Evolutionary conservation across 2,329 filamentous ascomycete genomes (phyloP).

Genomic region (Hypoxylon sp.): DNA sequence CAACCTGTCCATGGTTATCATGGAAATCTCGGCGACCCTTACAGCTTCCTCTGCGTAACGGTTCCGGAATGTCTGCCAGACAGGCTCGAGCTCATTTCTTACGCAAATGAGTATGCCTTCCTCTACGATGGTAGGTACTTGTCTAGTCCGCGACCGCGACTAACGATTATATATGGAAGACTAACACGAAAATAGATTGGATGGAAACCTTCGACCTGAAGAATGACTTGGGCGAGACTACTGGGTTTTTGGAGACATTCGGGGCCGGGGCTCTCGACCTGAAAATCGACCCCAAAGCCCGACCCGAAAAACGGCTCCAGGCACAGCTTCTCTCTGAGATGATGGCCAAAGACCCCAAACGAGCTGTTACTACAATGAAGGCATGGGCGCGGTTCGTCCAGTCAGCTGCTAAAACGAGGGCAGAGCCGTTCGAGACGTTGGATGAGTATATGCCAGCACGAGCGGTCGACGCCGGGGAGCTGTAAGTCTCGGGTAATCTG

Average conservation of each 20-base stretch:
- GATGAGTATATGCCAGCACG: conserved; percentile 18
- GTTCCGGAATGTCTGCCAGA: conserved; percentile 57
- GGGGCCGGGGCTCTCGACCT: conserved; percentile 11
- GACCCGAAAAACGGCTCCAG: conserved; percentile 12
- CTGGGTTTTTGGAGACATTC: conserved; percentile 11
- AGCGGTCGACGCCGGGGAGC: conserved; percentile 13
- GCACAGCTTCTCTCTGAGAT: conserved; percentile 14
- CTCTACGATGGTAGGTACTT: conserved; percentile 55
- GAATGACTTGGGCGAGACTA: conserved; percentile 22
- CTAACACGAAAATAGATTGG: conserved; percentile 28
- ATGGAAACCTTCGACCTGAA: conserved; percentile 44
- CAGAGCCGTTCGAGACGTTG: conserved; percentile 10
- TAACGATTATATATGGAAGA: neutral
- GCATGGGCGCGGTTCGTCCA: conserved; percentile 16
- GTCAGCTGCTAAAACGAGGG: conserved; percentile 11
- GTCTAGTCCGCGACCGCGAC: neutral
- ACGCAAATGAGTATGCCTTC: conserved; percentile 60
- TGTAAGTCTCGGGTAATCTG: neutral
- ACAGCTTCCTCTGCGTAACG: conserved; percentile 46
- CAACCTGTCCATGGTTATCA: conserved; percentile 50
- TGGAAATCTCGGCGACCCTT: conserved; percentile 51
- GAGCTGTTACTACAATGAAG: conserved; percentile 18
- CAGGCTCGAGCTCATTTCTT: conserved; percentile 57
- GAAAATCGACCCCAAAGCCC: conserved; percentile 10
- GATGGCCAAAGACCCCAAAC: conserved; percentile 20